Base-by-base conservation (phyloP, 306 rosid species). In the Gastrolobium villosum region DNA sequence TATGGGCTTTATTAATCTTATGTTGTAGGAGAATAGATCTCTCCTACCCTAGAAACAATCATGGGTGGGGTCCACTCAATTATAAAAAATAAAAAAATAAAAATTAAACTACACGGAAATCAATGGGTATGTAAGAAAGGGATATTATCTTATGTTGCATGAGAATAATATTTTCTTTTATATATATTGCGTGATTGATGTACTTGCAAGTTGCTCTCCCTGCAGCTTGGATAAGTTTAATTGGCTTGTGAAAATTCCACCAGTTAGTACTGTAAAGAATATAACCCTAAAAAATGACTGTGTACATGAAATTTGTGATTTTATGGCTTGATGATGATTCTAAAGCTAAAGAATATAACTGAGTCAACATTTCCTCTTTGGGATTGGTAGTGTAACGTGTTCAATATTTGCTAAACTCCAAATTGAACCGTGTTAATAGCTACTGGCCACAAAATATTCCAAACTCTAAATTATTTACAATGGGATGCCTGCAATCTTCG, bases 391-490 rank as follows among this genome's bases (percentile, higher is more conserved):
- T 53, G 28, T 50, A 62, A 78, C 5, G 11, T 3, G 78, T 44
- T 81, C 65, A 77, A 67, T 39, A 82, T 78, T 34, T 78, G 70
- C 79, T 81, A 85, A 68, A 68, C 11, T 81, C 83, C 88, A 85
- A 85, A 34, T 28, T 74, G 86, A 81, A 40, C 30, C 55, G 67
- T 56, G 83, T 74, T 81, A 56, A 54, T 61, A 66, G 74, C 15
- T 78, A 85, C 3, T 85, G 30, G 83, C 81, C 86, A 81, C 49
- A 34, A 74, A 68, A 74, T 85, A 79, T 45, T 85, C 86, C 88
- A 85, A 81, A 69, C 65, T 48, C 50, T 60, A 32, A 46, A 74
- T 78, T 68, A 61, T 82, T 75, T 79, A 69, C 83, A 10, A 54
- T 5, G 49, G 46, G 46, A 56, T 85, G 79, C 86, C 80, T 82